A percentile compares a stretch with the other conserved stretches of the same genome.
These are phyloP conservation scores for Toxoplasma gondii DNA, from an alignment of 169 alveolate species.

Conservation along the genomic window DNA sequence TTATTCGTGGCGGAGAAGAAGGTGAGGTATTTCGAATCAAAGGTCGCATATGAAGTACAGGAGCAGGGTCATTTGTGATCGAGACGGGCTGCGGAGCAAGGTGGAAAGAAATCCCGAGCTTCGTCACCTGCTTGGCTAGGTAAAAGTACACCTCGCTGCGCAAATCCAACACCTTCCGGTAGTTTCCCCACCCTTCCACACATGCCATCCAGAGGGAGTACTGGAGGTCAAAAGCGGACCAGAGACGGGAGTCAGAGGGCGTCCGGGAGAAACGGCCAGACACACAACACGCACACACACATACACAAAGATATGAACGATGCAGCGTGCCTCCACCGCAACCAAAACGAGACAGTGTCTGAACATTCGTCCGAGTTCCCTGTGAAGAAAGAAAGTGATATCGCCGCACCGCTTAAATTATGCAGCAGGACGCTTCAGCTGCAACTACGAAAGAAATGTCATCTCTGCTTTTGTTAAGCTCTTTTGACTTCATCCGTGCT, in stretches of 20 bases:
- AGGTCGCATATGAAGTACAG: neutral
- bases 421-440: too few relatives aligned
- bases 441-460: too few relatives aligned
- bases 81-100: slow-evolving; percentile 57
- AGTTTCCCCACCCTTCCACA: slow-evolving; percentile 65
- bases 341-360: too few relatives aligned
- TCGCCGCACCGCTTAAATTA: too few relatives aligned
- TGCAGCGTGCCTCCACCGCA: neutral
- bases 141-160: slow-evolving; percentile 63
- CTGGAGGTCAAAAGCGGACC: slow-evolving; percentile 16
- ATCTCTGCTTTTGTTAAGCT: too few relatives aligned
- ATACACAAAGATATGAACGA: neutral
- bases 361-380: too few relatives aligned
- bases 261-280: neutral
- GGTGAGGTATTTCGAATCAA: neutral
- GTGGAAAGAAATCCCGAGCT: slow-evolving; percentile 59
- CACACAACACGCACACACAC: neutral
- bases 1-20: neutral
- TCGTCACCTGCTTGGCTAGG: slow-evolving; percentile 39
- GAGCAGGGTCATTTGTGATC: slow-evolving; percentile 13
- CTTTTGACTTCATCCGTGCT: too few relatives aligned
- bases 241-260: neutral
- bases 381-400: too few relatives aligned
- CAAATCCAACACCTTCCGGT: slow-evolving; percentile 40
- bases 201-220: slow-evolving; percentile 49